Evolutionary conservation across 352 stramenopile genomes (phyloP).

Genomic region (Phytophthora multivora): DNA sequence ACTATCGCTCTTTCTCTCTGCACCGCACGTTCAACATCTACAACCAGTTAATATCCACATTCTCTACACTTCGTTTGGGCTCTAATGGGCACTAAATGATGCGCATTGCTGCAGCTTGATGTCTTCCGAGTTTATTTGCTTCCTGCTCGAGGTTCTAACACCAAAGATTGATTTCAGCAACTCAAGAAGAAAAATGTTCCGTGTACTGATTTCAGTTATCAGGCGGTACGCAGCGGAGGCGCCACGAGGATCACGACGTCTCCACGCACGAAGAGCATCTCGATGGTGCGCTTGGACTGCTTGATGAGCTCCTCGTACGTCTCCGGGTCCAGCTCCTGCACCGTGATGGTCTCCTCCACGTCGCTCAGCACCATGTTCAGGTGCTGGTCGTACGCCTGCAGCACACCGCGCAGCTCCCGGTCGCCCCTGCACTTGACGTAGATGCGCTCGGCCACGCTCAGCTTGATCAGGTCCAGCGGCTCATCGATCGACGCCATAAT

Average conservation of each 20-base stretch:
- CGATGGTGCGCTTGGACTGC: conserved; percentile 94
- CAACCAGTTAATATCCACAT: no score
- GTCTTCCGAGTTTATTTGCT: no score
- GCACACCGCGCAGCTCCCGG: conserved; percentile 95
- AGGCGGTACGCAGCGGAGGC: conserved; percentile 94
- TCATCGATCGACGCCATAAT: conserved; percentile 91
- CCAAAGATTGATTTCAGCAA: neutral
- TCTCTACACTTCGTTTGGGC: no score
- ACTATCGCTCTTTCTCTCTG: no score
- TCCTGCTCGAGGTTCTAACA: no score
- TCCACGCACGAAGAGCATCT: conserved; percentile 99
- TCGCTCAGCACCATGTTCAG: conserved; percentile 99
- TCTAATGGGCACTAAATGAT: no score
- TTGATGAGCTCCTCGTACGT: conserved; percentile 98
- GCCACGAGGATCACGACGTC: conserved; percentile 99
- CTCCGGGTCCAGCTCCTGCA: conserved; percentile 96
- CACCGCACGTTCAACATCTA: no score
- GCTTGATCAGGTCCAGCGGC: conserved; percentile 98
- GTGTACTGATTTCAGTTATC: neutral
- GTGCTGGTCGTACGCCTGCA: conserved; percentile 99
- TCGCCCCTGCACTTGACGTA: conserved; percentile 99
- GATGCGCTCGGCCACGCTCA: conserved; percentile 98
- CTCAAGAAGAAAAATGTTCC: no score
- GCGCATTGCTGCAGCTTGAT: no score
- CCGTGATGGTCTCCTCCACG: conserved; percentile 99